phyloP scores from a whole-genome alignment of 2,329 filamentous ascomycete species.

The Zarea fungicola region DNA sequence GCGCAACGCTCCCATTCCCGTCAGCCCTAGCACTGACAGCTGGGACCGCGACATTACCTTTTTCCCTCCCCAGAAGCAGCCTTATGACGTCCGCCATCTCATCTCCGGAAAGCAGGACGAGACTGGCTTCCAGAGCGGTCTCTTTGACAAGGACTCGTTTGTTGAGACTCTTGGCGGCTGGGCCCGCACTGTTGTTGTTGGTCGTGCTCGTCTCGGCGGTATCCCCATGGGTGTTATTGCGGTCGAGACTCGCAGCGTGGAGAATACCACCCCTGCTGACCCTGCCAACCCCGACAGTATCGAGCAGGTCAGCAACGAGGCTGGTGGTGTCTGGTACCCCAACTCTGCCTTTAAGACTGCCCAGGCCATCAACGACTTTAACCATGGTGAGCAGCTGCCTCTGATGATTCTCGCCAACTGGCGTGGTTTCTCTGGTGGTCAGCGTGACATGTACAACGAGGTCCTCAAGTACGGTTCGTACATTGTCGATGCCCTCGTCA shows the following conservation, averaged over 20 bases:
- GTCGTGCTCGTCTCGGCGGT: conserved; percentile 90
- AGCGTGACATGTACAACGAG: conserved; percentile 99
- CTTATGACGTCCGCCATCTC: conserved; percentile 91
- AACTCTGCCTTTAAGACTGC: conserved; percentile 99
- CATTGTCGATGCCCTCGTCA: conserved; percentile 96
- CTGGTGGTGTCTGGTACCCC: conserved; percentile 98
- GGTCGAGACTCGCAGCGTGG: conserved; percentile 90
- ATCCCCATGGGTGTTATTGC: conserved; percentile 98
- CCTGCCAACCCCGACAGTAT: conserved; percentile 98
- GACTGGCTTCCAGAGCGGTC: conserved; percentile 72
- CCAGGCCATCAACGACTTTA: conserved; percentile 98
- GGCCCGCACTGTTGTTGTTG: conserved; percentile 94
- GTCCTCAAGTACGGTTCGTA: conserved; percentile 99
- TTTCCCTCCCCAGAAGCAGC: conserved; percentile 73
- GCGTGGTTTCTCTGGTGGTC: conserved; percentile 99
- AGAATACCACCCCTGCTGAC: conserved; percentile 95
- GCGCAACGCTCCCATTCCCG: conserved; percentile 88
- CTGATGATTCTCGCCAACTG: conserved; percentile 99
- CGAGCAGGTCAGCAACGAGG: conserved; percentile 90
- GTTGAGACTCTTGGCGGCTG: conserved; percentile 94
- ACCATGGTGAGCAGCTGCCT: conserved; percentile 95
- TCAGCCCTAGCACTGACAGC: conserved; percentile 74
- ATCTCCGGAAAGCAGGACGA: conserved; percentile 82
- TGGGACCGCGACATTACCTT: conserved; percentile 94
- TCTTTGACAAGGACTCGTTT: conserved; percentile 96